These are phyloP conservation scores for Arabis alpina DNA, from an alignment of 345 rosid genomes.

Conservation along the genomic window DNA sequence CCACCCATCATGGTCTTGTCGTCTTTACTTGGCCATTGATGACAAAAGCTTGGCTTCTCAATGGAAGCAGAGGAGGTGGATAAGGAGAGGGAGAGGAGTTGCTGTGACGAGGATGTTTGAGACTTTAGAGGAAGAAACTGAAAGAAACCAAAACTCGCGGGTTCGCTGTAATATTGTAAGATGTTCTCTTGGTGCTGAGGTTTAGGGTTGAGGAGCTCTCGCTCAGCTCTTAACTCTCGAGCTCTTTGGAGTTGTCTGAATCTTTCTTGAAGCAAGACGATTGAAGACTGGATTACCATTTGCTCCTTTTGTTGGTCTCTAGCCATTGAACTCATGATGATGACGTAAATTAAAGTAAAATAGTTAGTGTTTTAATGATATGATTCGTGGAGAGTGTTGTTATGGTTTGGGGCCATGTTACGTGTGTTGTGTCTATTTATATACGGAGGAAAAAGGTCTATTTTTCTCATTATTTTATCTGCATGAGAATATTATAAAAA, in stretches of 20 bases:
- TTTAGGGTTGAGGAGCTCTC: constrained; percentile 50
- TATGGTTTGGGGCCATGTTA: constrained; percentile 29
- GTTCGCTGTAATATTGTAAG: constrained; percentile 43
- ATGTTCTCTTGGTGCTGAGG: constrained; percentile 40
- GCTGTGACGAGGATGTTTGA: constrained; percentile 37
- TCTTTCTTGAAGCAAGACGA: constrained; percentile 76
- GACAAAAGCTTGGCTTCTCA: constrained; percentile 43
- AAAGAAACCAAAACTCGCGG: constrained; percentile 50
- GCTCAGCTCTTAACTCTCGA: constrained; percentile 66
- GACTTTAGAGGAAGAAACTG: constrained; percentile 50
- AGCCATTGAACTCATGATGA: constrained; percentile 46
- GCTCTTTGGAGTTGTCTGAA: constrained; percentile 65
- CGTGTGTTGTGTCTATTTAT: constrained; percentile 43
- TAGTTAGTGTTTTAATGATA: constrained; percentile 4
- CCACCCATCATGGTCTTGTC: constrained; percentile 36
- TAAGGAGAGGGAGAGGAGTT: constrained; percentile 44
- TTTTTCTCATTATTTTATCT: constrained; percentile 32
- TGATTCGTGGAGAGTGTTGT: constrained; percentile 30
- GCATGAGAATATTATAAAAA: constrained; percentile 36
- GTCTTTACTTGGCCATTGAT: constrained; percentile 41
- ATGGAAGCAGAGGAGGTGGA: constrained; percentile 20
- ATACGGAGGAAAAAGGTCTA: constrained; percentile 37
- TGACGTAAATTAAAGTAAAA: constrained; percentile 17
- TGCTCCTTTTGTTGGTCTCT: constrained; percentile 50
- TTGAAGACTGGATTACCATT: constrained; percentile 59